These are phyloP conservation scores for Apocynum venetum DNA, from an alignment of 257 asterid genomes.

Conservation along the genomic window DNA sequence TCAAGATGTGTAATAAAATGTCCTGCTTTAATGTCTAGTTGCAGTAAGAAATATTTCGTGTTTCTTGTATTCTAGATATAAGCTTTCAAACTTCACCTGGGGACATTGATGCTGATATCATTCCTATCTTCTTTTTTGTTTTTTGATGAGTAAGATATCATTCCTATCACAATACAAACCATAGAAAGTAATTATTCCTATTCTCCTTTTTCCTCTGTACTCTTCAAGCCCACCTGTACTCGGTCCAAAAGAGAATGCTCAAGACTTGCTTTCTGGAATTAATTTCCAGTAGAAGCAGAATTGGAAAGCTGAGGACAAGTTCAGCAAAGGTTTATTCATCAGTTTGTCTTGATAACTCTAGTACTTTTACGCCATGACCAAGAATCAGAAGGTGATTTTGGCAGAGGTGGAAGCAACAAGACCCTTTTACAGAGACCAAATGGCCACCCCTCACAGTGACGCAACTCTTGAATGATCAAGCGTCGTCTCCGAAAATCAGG, in stretches of 20 bases:
- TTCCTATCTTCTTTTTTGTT: too few species aligned
- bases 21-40: background rate
- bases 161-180: background rate
- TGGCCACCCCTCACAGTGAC: slow-evolving; percentile 77
- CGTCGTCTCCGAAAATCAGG: slow-evolving; percentile 28
- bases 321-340: background rate
- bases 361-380: slow-evolving; percentile 71
- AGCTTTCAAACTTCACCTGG: too few species aligned
- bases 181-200: background rate
- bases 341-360: slow-evolving; percentile 25
- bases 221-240: background rate
- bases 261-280: background rate
- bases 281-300: background rate
- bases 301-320: background rate
- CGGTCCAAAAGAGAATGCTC: background rate
- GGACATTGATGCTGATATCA: too few species aligned
- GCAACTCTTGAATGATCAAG: slow-evolving; percentile 41
- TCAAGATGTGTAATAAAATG: background rate
- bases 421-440: slow-evolving; percentile 69
- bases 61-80: too few species aligned
- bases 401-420: slow-evolving; percentile 73
- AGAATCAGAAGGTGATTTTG: slow-evolving; percentile 74
- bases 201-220: background rate
- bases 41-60: background rate
- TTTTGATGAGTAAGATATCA: too few species aligned